Base-by-base conservation (phyloP, 768 basidiomycete species). In the Lepiota venenata region DNA sequence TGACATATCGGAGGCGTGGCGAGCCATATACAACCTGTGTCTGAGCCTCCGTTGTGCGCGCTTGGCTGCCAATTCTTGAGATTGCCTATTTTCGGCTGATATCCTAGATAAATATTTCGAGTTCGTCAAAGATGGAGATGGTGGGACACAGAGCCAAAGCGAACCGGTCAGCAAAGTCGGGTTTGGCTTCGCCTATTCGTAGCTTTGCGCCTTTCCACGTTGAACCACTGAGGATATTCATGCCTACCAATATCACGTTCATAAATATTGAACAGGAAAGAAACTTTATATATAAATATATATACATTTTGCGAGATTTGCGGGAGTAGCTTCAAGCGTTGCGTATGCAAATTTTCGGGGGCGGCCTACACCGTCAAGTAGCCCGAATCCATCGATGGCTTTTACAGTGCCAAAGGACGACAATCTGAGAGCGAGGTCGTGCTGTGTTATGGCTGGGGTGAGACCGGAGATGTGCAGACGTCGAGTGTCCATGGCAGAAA, bases 181-280 rank as follows among this genome's bases (percentile, higher is more conserved):
- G 85, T 57, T 83, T 87, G n/a, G 91, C 91, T 60, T 92, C 89
- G 8, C 89, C 89, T 35, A 93, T 80, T 15, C 90, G 80, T 29
- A 93, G 70, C 60, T 88, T 92, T 18, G 90, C 72, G n/a, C 92
- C 92, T 70, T 91, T 93, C 88, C 90, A 94, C n/a, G 82, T 88
- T 5, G 87, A 82, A 32, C 92, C 91, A 56, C 86, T 91, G 22
- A 93, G 76, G 2, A 82, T 66, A 63, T 11, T 83, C 25, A 25
- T 25, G 25, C 25, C 25, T 25, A 25, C n/a, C 3, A 25, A 25
- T 25, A 25, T 25, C 25, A n/a, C n/a, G n/a, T n/a, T n/a, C n/a
- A n/a, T n/a, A n/a, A n/a, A n/a, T n/a, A n/a, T n/a, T n/a, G n/a
- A n/a, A n/a, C n/a, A n/a, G n/a, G n/a, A n/a, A n/a, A n/a, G n/a